Base-by-base conservation (phyloP, 2,329 filamentous ascomycete species). In the Penicillium brevicompactum region DNA sequence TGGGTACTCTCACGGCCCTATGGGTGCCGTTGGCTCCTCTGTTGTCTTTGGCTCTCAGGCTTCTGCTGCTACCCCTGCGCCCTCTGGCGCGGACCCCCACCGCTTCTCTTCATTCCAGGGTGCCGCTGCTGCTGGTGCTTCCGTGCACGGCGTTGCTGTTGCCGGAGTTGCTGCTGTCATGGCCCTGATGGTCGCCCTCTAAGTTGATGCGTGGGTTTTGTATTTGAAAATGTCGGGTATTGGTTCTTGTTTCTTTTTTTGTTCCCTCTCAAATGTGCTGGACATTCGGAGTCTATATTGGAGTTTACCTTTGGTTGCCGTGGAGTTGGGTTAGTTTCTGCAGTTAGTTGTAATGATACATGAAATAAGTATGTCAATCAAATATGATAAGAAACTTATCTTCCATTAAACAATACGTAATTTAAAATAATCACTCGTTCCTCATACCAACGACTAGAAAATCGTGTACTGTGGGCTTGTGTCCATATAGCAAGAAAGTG, bases 131-230 rank as follows among this genome's bases (percentile, higher is more conserved):
- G 30, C 51, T n/a, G 55, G 48, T 9, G 53, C 31, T 24, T 53
- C 56, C 13, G 49, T 56, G 8, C 40, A 55, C 10, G 54, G 57
- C 34, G 32, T 63, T 49, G 59, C 56, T 34, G 56, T 50, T 8
- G 18, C 60, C 4, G 64, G 56, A 46, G 57, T 61, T 51, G 61
- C 62, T 9, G 61, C 57, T 42, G 56, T 63, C 16, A 60, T 67
- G 61, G 64, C 53, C 5, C n/a, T 66, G 21, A 59, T 67, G 61
- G 52, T 58, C 52, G 60, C 57, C 27, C 57, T 66, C 54, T 67
- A 55, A 58, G 48, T 16, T 21, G 13, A 4, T 44, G 22, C 2
- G n/a, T 34, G 13, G 45, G 18, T 24, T 51, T 18, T 42, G 32
- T 4, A 41, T 6, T 46, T 37, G 31, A 2, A 47, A 32, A 9